Base-by-base conservation (phyloP, 176 grass and related monocot species). In the barley (Hordeum vulgare) region DNA sequence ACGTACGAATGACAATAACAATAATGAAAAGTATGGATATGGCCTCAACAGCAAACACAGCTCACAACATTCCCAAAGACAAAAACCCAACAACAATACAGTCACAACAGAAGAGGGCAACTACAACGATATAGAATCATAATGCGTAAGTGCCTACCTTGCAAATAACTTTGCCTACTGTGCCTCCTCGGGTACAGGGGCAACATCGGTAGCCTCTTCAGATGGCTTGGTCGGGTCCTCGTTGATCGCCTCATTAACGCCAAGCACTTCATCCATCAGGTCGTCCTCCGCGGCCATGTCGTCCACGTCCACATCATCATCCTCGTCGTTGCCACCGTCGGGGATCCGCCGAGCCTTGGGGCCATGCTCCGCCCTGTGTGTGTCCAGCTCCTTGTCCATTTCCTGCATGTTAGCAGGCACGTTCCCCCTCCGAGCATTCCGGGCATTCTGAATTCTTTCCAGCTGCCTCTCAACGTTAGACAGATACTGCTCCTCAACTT, bases 311-410 rank as follows among this genome's bases (percentile, higher is more conserved):
- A 83, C 80, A 70, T 95, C 96, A 49, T 97, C 95, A 11, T 95
- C 96, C 8, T 95, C 96, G 0, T 91, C 87, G 45, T 92, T 88
- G 83, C 67, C 87, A 10, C 77, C 85, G 15, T 88, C 93, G 8
- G 85, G 80, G 31, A 98, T 90, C 59, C 80, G 74, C 40, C 93
- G 83, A 80, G 89, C 88, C 80, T 98, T 98, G 2, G 93, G 96
- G 70, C 96, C 96, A 68, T 98, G 96, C 68, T 95, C 96, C 4
- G 92, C 81, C 74, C 88, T 93, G 77, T 94, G 95, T 0, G 96
- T 98, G 67, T 98, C 96, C 26, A 98, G 57, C 47, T 98, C 96
- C 83, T 95, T 93, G 37, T 98, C 96, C 96, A 98, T 98, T 80
- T 94, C 93, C 86, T 95, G 90, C 69, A 94, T 90, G 80, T 91